Evolutionary conservation across 345 rosid genomes (phyloP), one percentile per base, ranked within the genome.

Genomic region (Salix dunnii): DNA sequence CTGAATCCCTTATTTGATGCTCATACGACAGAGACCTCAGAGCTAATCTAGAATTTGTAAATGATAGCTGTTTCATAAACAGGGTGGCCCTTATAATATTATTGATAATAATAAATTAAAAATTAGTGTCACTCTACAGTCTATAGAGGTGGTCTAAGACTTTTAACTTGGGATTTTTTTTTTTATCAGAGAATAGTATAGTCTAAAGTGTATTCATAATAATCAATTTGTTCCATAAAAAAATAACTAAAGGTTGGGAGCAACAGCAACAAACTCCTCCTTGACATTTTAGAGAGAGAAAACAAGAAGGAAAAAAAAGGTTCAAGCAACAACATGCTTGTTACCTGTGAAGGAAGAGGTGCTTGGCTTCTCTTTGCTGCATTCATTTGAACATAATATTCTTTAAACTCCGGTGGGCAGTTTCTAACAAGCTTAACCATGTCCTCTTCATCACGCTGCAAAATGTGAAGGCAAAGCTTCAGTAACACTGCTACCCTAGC

Each of bases 331-430:
- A 74, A 81, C 46, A 71, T 33, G 33, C 68, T 18, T 43, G 49
- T 79, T 86, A 93, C 97, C 93, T 91, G 90, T 4, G 97, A 90
- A 69, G 92, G 97, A 82, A 88, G 90, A 48, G 99, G 97, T 42
- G 93, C 91, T 85, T 95, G 97, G 83, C 97, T 90, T 86, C 97
- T 88, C 86, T 93, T 93, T 71, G 97, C 91, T 55, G 91, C 91
- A 82, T 95, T 95, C 97, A 95, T 95, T 83, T 95, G 99, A 58
- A 93, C 81, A 81, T 92, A 93, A 77, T 93, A 95, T 84, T 88
- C 94, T 76, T 91, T 94, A 74, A 91, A 95, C 83, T 95, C 97
- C 23, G 88, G 63, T 23, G 85, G 87, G 83, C 97, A 92, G 75
- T 83, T 91, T 77, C 92, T 88, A 48, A 95, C 92, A 74, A 95